Conservation (phyloP, 192 early-diverging fungal species). For the Coemansia sp. region DNA sequence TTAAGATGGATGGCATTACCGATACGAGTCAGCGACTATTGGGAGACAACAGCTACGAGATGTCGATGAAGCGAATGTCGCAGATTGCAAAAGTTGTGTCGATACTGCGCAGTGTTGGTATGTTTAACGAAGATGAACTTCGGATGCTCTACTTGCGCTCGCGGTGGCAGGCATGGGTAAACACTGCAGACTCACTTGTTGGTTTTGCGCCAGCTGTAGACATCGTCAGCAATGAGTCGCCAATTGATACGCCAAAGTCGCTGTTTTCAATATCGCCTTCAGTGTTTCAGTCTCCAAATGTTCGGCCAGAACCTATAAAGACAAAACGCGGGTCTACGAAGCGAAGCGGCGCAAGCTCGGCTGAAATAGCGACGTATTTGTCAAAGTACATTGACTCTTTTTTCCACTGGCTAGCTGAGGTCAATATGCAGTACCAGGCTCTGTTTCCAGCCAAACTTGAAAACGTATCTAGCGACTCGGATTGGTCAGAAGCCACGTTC, state of each 20-base stretch:
- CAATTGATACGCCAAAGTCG: background rate
- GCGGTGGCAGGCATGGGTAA: constrained; percentile 46
- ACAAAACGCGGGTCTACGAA: background rate
- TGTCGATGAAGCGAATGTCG: constrained; percentile 37
- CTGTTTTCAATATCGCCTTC: constrained; percentile 15
- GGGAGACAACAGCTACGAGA: constrained; percentile 20
- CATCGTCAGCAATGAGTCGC: background rate
- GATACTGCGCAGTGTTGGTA: constrained; percentile 38
- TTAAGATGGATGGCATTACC: too few species aligned
- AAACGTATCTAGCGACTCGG: background rate
- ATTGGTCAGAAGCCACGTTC: too few species aligned
- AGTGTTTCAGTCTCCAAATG: background rate
- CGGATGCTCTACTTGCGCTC: constrained; percentile 47
- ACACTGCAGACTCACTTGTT: constrained; percentile 31
- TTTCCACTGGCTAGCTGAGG: constrained; percentile 42
- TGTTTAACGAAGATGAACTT: constrained; percentile 40
- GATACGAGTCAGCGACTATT: background rate
- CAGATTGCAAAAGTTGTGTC: constrained; percentile 33
- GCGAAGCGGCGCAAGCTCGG: constrained; percentile 8
- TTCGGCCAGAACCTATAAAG: background rate
- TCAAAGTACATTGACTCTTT: constrained; percentile 32
- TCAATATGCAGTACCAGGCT: constrained; percentile 36
- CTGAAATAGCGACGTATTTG: constrained; percentile 33
- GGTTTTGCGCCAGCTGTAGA: constrained; percentile 13
- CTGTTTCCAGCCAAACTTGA: constrained; percentile 20